Percentiles rank a stretch among this genome's conserved stretches.
Evolutionary conservation across 2,329 filamentous ascomycete species (phyloP).

Genomic region (Emergomyces africanus): DNA sequence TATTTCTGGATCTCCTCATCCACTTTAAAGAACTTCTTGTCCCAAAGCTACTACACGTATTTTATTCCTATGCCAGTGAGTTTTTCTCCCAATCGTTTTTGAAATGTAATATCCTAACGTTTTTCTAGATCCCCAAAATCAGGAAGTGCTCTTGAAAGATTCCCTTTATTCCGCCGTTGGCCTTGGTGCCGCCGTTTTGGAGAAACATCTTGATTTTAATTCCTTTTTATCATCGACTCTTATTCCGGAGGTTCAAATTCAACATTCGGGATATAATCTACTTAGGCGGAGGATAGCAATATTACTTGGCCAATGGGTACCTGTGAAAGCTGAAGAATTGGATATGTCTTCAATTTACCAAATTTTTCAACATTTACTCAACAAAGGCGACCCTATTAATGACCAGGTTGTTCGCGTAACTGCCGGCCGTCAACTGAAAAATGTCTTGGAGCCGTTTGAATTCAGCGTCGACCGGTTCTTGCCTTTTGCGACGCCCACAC

Average conservation of each 20-base stretch:
- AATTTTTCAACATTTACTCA: constrained; percentile 77
- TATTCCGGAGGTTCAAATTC: constrained; percentile 62
- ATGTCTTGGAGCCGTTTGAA: constrained; percentile 70
- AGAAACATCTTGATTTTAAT: constrained; percentile 70
- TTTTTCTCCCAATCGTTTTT: constrained; percentile 17
- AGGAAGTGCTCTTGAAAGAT: constrained; percentile 74
- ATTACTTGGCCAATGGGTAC: constrained; percentile 77
- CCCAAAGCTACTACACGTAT: constrained; percentile 68
- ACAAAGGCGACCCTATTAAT: constrained; percentile 63
- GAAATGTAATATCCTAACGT: constrained; percentile 13
- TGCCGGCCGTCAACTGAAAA: constrained; percentile 70
- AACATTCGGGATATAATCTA: constrained; percentile 58
- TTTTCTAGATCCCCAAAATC: constrained; percentile 40
- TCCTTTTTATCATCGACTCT: constrained; percentile 62
- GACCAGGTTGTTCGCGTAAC: constrained; percentile 88
- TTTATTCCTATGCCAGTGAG: constrained; percentile 60
- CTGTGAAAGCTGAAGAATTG: constrained; percentile 56
- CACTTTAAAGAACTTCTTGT: constrained; percentile 76
- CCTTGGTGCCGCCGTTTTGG: constrained; percentile 64
- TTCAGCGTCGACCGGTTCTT: constrained; percentile 63
- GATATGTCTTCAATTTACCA: constrained; percentile 69
- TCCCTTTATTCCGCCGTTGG: constrained; percentile 91
- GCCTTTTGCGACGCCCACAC: constrained; percentile 61
- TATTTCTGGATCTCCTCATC: constrained; percentile 82
- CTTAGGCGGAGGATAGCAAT: constrained; percentile 80